Percentiles rank a stretch among this genome's conserved stretches.
Evolutionary conservation across 805 yeast genomes (phyloP).

Genomic region (Starmera caribaea): DNA sequence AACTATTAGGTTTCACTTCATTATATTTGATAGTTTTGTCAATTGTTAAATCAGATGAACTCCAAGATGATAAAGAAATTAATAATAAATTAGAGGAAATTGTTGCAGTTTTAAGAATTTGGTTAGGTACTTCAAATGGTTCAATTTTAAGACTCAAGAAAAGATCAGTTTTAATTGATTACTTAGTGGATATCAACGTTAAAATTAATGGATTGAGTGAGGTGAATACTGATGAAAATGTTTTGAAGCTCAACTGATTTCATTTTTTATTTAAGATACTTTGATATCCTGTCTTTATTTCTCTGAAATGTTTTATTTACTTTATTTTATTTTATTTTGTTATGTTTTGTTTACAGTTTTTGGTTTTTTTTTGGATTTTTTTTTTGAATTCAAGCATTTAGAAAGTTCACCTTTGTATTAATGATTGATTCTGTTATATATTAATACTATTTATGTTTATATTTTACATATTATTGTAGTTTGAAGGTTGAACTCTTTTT

Average conservation of each 20-base stretch:
- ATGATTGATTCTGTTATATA: no score
- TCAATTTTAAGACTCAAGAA: conserved; percentile 16
- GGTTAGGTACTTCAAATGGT: conserved; percentile 25
- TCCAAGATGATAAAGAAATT: conserved; percentile 9
- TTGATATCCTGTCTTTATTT: no score
- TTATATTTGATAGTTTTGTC: conserved; percentile 16
- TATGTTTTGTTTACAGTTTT: not conserved
- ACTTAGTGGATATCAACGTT: conserved; percentile 17
- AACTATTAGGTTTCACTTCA: conserved; percentile 22
- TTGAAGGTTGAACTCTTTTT: no score
- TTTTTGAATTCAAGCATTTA: not conserved
- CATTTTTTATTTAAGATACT: no score
- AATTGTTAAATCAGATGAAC: conserved; percentile 11
- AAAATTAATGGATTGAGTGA: conserved; percentile 16
- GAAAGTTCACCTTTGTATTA: not conserved
- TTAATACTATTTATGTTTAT: no score
- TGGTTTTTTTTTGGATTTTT: not conserved
- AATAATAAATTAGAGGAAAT: conserved; percentile 20
- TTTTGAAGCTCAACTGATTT: not conserved
- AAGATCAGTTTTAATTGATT: conserved; percentile 24
- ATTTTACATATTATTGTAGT: no score
- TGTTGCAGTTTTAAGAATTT: conserved; percentile 22
- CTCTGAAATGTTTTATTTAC: not conserved
- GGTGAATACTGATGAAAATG: not conserved
- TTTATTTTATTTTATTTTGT: not conserved